Base-by-base conservation (phyloP, 257 asterid genomes). In the Penstemon barbatus region DNA sequence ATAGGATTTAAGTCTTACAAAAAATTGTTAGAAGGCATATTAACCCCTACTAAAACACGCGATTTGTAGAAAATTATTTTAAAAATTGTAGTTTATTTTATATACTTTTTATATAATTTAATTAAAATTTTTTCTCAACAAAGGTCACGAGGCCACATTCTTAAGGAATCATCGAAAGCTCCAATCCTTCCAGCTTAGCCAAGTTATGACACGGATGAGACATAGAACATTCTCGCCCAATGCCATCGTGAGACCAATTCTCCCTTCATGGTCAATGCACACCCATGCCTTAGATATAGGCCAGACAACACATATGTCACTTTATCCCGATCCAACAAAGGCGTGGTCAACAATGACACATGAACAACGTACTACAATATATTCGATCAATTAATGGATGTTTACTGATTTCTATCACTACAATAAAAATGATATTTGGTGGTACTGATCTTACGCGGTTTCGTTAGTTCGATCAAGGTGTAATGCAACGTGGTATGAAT, bases 181-280 rank as follows among this genome's bases (percentile, higher is more conserved):
- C 97, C 3, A 76, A 82, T 3, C 96, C 97, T 10, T 97, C 99
- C 3, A 81, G 88, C 76, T 6, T 66, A 54, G 96, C 87, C 19
- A 78, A 42, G 8, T 93, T 93, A 79, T 77, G 96, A 1, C 88
- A 96, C 3, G 92, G 95, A 0, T 93, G 97, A 96, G 99, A 88
- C 51, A 57, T n/a, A 5, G 89, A 83, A 83, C 0, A 79, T 77
- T 0, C 81, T 93, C 44, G 84, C 82, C 99, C 97, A 0, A 67
- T 91, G 65, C 74, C 79, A 84, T 49, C 81, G 88, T 0, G 92
- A 87, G 5, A 77, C 99, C 0, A 81, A 77, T 8, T 61, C 89
- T 0, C 95, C 99, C 0, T 93, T 93, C 75, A 87, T 89, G 96
- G 96, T 90, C 0, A 93, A 93, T 66, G 95, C 97, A 4, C 90